Evolutionary conservation across 2,329 filamentous ascomycete genomes (phyloP).

Genomic region (Aureobasidium mangrovei): DNA sequence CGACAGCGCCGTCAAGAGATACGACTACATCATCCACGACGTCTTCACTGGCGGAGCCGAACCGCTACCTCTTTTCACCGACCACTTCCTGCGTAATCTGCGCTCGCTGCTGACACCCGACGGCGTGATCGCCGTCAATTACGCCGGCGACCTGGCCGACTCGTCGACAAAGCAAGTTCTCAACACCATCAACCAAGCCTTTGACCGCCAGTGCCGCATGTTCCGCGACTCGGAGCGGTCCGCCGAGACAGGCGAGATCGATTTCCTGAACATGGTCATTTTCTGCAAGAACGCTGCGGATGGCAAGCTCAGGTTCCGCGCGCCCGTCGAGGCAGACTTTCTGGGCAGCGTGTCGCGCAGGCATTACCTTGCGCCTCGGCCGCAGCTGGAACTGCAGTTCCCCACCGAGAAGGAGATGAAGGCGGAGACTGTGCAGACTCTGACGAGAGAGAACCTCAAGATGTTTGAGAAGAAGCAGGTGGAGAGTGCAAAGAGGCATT

Average conservation of each 20-base stretch:
- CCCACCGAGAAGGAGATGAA: constrained; percentile 28
- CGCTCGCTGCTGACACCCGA: constrained; percentile 62
- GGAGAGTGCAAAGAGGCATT: constrained; percentile 73
- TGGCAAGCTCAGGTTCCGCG: constrained; percentile 49
- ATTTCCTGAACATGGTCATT: constrained; percentile 94
- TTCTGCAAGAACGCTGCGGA: constrained; percentile 53
- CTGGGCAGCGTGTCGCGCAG: constrained; percentile 62
- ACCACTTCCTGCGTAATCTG: constrained; percentile 69
- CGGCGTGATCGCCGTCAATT: constrained; percentile 90
- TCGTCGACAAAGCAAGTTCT: constrained; percentile 70
- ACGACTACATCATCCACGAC: constrained; percentile 93
- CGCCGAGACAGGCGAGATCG: constrained; percentile 29
- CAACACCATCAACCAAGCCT: constrained; percentile 71
- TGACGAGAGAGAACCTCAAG: constrained; percentile 55
- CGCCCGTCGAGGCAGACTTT: constrained; percentile 55
- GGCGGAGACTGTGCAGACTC: constrained; percentile 37
- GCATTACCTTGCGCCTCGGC: constrained; percentile 60
- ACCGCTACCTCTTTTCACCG: constrained; percentile 77
- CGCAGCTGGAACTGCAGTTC: constrained; percentile 52
- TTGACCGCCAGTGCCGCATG: constrained; percentile 73
- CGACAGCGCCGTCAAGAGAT: constrained; percentile 36
- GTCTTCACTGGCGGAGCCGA: constrained; percentile 96
- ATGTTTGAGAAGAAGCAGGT: constrained; percentile 64
- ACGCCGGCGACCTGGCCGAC: constrained; percentile 77
- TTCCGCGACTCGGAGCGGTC: constrained; percentile 65